Percentiles rank a stretch among this genome's conserved stretches.
Evolutionary conservation across 192 early-diverging fungal genomes (phyloP).

Genomic region (Backusella sp.): DNA sequence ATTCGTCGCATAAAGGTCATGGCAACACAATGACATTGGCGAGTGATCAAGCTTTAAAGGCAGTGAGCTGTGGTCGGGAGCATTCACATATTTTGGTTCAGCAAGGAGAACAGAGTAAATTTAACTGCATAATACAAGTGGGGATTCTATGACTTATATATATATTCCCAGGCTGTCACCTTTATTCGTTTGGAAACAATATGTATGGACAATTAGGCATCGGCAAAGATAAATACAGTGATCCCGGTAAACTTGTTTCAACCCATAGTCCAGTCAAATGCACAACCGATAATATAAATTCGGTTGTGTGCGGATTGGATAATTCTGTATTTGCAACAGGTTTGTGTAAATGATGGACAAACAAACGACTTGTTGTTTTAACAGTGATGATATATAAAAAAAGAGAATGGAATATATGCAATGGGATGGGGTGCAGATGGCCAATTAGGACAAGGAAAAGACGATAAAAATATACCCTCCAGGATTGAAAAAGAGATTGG

Average conservation of each 20-base stretch:
- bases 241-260: constrained; percentile 21
- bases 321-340: constrained; percentile 55
- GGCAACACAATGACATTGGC: neutral
- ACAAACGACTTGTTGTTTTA: neutral
- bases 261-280: constrained; percentile 24
- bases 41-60: neutral
- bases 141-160: neutral
- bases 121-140: neutral
- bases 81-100: constrained; percentile 53
- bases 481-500: neutral
- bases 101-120: neutral
- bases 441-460: constrained; percentile 62
- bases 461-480: constrained; percentile 35
- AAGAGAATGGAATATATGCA: constrained; percentile 51
- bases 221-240: constrained; percentile 36
- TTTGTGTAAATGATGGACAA: neutral
- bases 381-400: neutral
- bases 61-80: constrained; percentile 64
- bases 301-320: constrained; percentile 68
- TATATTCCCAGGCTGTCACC: neutral
- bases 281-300: constrained; percentile 35
- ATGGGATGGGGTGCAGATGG: constrained; percentile 83
- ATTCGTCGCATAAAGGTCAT: neutral
- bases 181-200: constrained; percentile 63
- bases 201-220: constrained; percentile 71